Evolutionary conservation across 2,329 filamentous ascomycete species (phyloP).

Genomic region (Botrytis squamosa): DNA sequence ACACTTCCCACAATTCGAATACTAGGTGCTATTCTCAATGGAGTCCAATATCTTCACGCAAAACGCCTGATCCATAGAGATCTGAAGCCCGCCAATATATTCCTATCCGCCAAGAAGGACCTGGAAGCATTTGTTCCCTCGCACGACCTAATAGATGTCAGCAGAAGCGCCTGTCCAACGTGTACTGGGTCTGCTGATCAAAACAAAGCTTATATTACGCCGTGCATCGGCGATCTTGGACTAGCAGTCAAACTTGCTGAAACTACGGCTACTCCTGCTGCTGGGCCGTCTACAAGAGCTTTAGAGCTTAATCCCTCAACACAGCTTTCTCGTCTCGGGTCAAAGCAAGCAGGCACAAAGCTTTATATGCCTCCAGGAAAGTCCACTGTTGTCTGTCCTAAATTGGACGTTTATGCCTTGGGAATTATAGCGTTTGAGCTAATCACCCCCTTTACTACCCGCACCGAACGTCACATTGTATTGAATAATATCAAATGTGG

Average conservation of each 20-base stretch:
- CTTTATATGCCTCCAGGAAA: conserved; percentile 52
- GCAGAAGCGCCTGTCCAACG: conserved; percentile 32
- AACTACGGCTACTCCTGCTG: neutral
- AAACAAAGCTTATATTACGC: conserved; percentile 47
- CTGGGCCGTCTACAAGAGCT: neutral
- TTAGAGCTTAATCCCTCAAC: conserved; percentile 8
- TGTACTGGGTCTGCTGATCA: conserved; percentile 42
- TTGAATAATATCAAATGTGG: conserved; percentile 41
- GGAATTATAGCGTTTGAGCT: conserved; percentile 64
- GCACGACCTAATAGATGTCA: conserved; percentile 48
- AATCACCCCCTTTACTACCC: conserved; percentile 53
- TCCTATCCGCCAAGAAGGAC: conserved; percentile 51
- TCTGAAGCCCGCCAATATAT: conserved; percentile 67
- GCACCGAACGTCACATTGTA: conserved; percentile 47
- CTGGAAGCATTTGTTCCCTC: conserved; percentile 33
- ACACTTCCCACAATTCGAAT: conserved; percentile 54
- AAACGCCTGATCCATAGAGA: conserved; percentile 64
- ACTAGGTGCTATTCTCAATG: conserved; percentile 58
- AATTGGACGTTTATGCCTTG: conserved; percentile 60
- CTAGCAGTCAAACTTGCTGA: conserved; percentile 51
- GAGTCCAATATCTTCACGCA: conserved; percentile 62
- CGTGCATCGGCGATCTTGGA: conserved; percentile 68
- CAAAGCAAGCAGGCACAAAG: conserved; percentile 55
- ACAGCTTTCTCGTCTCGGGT: conserved; percentile 19
- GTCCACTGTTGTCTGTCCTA: conserved; percentile 44